Base-by-base conservation (phyloP, 1,139 yeast species). In the Candida albicans region DNA sequence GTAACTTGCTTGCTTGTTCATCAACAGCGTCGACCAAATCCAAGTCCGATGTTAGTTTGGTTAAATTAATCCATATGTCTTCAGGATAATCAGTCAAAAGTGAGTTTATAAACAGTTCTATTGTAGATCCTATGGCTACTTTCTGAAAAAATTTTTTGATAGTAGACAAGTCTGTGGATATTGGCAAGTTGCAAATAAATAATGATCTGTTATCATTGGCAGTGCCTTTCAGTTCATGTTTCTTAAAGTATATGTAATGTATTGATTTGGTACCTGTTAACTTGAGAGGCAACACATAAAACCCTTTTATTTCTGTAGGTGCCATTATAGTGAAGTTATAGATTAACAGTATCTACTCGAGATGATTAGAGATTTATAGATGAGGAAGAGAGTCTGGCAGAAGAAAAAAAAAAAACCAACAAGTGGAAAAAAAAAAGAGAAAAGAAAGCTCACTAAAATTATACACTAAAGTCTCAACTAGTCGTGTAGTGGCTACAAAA, bases 131-230 rank as follows among this genome's bases (percentile, higher is more conserved):
- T 44, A 70, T 78, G 57, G 82, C 85, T 14, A 84, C 73, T 6
- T 74, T 67, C 48, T 77, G 79, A 55, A 89, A 80, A 41, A 81
- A 74, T 45, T 70, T 71, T 58, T 81, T 84, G 36, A 89, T 61
- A 25, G 72, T 69, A 30, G 73, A 68, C 12, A 77, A 57, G 31
- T 75, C 72, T 9, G 90, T 73, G 47, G 77, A 75, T 26, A 84
- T 68, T 2, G 97, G 96, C 39, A 89, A 67, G 58, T 90, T 90
- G 47, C 84, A 81, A n/a, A 85, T 62, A 62, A 90, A 91, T 13
- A 91, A 65, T 10, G 86, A 74, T 40, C 84, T 55, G 10, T 70
- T 60, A 28, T 44, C 44, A 25, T 61, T 59, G 26, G 43, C 44
- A 22, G 61, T 59, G 41, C 66, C 73, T 48, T 70, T 75, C 12